These are phyloP conservation scores for Chaetomidium leptoderma DNA, from an alignment of 495 filamentous ascomycete species.

Conservation along the genomic window DNA sequence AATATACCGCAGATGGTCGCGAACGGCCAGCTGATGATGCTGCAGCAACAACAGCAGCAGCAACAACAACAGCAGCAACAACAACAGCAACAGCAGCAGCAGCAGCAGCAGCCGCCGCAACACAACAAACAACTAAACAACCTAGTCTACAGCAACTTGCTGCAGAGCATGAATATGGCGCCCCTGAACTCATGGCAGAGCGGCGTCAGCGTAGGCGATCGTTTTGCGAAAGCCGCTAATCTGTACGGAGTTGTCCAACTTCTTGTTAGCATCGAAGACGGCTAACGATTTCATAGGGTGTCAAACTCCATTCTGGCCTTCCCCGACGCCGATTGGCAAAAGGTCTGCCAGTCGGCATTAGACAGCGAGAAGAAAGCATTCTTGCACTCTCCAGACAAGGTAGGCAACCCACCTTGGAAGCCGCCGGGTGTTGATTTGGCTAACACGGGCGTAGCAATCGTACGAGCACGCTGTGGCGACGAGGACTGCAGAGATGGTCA, in stretches of 20 bases:
- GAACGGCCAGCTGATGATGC: slow-evolving; percentile 35
- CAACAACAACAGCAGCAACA: slow-evolving; percentile 30
- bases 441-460: slow-evolving; percentile 26
- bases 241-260: slow-evolving; percentile 29
- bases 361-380: slow-evolving; percentile 44
- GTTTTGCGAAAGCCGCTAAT: slow-evolving; percentile 34
- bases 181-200: slow-evolving; percentile 35
- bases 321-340: slow-evolving; percentile 29
- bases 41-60: slow-evolving; percentile 29
- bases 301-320: slow-evolving; percentile 41
- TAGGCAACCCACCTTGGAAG: slow-evolving; percentile 21
- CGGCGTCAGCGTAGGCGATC: slow-evolving; percentile 25
- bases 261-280: not conserved
- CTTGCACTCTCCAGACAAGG: slow-evolving; percentile 40
- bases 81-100: slow-evolving; percentile 25
- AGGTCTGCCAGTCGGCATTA: slow-evolving; percentile 32
- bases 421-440: not conserved
- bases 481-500: slow-evolving; percentile 36
- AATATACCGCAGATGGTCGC: slow-evolving; percentile 44
- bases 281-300: slow-evolving; percentile 33
- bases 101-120: slow-evolving; percentile 27
- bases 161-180: slow-evolving; percentile 17
- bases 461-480: slow-evolving; percentile 37
- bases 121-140: slow-evolving; percentile 19
- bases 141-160: slow-evolving; percentile 12